Evolutionary conservation across 495 filamentous ascomycete species (phyloP).

Genomic region (Neurospora cerealis): DNA sequence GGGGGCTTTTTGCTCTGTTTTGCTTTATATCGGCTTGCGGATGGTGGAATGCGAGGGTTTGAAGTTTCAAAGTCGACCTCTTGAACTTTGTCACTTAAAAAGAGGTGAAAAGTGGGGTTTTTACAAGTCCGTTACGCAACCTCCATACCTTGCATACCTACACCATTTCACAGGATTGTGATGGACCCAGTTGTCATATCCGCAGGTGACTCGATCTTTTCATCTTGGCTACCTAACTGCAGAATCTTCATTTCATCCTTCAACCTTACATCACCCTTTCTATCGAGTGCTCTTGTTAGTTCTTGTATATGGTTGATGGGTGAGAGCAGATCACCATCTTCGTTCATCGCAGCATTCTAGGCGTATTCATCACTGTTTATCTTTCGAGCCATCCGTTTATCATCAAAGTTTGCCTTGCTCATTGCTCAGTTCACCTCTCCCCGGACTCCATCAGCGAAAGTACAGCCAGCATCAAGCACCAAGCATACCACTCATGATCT

Average conservation of each 20-base stretch:
- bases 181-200: neutral
- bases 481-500: neutral
- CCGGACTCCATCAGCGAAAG: neutral
- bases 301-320: neutral
- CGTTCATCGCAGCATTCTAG: no score
- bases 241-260: neutral
- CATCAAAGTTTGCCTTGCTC: neutral
- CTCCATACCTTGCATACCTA: neutral
- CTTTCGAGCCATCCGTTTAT: no score
- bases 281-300: neutral
- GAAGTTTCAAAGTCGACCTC: no score
- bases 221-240: neutral
- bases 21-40: no score
- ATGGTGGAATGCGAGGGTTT: no score
- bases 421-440: neutral
- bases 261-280: neutral
- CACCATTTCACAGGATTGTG: neutral
- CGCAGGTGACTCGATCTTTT: neutral
- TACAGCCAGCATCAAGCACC: neutral
- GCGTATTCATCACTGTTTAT: no score
- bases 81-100: no score
- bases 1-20: no score
- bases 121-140: no score
- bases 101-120: neutral
- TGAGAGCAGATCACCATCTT: neutral